Evolutionary conservation across 2,329 filamentous ascomycete species (phyloP), one percentile per base, ranked within the genome.

Genomic region (Purpureocillium takamizusanense): DNA sequence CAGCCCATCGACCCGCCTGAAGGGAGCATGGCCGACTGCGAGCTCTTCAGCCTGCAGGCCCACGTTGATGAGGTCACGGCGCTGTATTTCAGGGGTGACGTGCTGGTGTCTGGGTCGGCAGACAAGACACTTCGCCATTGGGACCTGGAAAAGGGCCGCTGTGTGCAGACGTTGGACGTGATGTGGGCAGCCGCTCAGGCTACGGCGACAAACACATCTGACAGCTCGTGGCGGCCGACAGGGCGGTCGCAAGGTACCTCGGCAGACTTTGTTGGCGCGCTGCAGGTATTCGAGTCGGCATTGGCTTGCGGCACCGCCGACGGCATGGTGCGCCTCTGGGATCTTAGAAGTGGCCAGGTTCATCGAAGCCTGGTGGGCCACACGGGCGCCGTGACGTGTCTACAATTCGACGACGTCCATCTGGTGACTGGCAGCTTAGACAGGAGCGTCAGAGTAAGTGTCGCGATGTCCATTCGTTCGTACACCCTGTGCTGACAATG

Each of bases 71-170:
- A 95, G 65, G 83, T 98, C 46, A 97, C 92, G 11, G 90, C 92
- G 7, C 71, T 98, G 17, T 83, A 97, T 62, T 94, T 98, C 65
- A 76, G 81, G 42, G 86, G 86, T 39, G 82, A 95, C 49, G 88
- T 86, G 0, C 74, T 98, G 13, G 88, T 98, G 25, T 98, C 92
- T 2, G 92, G 92, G 11, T 97, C 90, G 7, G 84, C 92, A 1
- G 92, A 98, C 66, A 98, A 98, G 71, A 98, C 92, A 1, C 70
- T 98, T 39, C 81, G 92, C 33, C 92, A 98, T 60, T 98, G 92
- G 92, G 92, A 98, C 67, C 72, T 98, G 36, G 86, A 90, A 52
- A 95, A 89, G 59, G 92, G 92, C n/a, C 83, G 92, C 35, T 97
- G 92, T 60, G 86, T 98, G 38, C 92, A 98, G 63, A 98, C 92